Percentiles rank a stretch among this genome's conserved stretches.
Conservation (phyloP, 305 asterid genomes). For the Striga hermonthica region DNA sequence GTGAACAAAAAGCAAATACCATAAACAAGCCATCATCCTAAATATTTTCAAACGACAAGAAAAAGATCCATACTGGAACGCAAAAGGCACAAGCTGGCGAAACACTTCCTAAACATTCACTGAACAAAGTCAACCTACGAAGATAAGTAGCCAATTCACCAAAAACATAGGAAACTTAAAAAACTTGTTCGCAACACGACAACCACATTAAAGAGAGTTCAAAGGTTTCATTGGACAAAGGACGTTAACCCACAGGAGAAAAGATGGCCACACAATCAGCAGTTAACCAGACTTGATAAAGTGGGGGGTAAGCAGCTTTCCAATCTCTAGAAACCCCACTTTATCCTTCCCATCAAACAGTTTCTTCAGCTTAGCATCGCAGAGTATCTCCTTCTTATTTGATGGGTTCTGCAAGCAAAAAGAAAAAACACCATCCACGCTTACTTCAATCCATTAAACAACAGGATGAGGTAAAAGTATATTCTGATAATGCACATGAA, state of each 20-base stretch:
- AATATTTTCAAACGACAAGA: neutral
- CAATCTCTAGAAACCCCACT: slow-evolving; percentile 54
- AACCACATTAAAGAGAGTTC: slow-evolving; percentile 7
- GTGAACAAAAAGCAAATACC: neutral
- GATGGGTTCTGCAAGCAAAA: slow-evolving; percentile 45
- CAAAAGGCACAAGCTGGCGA: slow-evolving; percentile 13
- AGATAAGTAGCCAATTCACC: slow-evolving; percentile 7
- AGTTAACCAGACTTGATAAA: slow-evolving; percentile 40
- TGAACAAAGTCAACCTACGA: slow-evolving; percentile 31
- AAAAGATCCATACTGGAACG: neutral
- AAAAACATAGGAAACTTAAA: slow-evolving; percentile 28
- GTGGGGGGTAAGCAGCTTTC: slow-evolving; percentile 51
- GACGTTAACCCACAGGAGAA: slow-evolving; percentile 18
- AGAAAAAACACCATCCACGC: neutral
- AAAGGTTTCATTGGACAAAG: slow-evolving; percentile 9
- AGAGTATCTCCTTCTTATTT: slow-evolving; percentile 50
- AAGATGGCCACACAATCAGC: slow-evolving; percentile 20
- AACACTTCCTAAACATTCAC: slow-evolving; percentile 32
- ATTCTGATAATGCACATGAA: neutral
- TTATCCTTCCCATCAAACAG: slow-evolving; percentile 51
- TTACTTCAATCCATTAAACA: slow-evolving; percentile 13
- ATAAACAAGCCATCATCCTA: neutral
- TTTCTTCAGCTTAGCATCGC: slow-evolving; percentile 53
- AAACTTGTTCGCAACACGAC: slow-evolving; percentile 17
- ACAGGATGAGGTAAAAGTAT: slow-evolving; percentile 2